Base-by-base conservation (phyloP, 2,329 filamentous ascomycete genomes). In the Fusarium sp. region DNA sequence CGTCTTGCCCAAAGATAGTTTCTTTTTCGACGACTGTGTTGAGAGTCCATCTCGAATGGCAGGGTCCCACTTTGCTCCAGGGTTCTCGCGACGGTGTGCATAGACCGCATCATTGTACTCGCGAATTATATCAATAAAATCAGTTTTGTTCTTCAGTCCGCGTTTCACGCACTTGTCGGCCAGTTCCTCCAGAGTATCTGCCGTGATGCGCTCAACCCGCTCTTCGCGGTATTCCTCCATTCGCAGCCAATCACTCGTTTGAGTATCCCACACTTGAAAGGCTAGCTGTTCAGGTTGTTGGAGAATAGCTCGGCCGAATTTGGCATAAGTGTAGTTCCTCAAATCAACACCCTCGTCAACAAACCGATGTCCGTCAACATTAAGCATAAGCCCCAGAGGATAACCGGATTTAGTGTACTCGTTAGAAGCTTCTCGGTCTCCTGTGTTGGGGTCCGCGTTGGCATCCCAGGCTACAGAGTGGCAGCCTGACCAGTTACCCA, bases 371-470 rank as follows among this genome's bases (percentile, higher is more conserved):
- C 58, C 58, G 9, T 62, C 56, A 1, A 55, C 17, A 4, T 62
- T 62, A 21, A 62, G 4, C 58, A 62, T 62, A 4, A 62, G 58
- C 1, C 58, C 58, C 0, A 62, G n/a, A 12, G 58, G 58, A 10
- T 62, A 62, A 4, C 58, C 58, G 2, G 58, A 62, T 12, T 62
- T 62, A 2, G 58, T 62, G 20, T 62, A 62, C 42, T 62, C 58
- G 4, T 62, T 62, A 14, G 58, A 62, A 1, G 58, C 58, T 36
- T 47, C 47, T 20, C 58, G 56, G 3, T 62, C 48, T 3, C 58
- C 56, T 7, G 36, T 55, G 8, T 62, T 62, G 6, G 58, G 56
- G 15, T 62, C 20, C 4, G 48, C 58, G 7, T 62, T 62, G 4
- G 58, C 58, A 15, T 62, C 58, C 58, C 58, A 62, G 0, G 58